Conservation (phyloP, 2,329 filamentous ascomycete genomes). For the Alternaria metachromatica region DNA sequence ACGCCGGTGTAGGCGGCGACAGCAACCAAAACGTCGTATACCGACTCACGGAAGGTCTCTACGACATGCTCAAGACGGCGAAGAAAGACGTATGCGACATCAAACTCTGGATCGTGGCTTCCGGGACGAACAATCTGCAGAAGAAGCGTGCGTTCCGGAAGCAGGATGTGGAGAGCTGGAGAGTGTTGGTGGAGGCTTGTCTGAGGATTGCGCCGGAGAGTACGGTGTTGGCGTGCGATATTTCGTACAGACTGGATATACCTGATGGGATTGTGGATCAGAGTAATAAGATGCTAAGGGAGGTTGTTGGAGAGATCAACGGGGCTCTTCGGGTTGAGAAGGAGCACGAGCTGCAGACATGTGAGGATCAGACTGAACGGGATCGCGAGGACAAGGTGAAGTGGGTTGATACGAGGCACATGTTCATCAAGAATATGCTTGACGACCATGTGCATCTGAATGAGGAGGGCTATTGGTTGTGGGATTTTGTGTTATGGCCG, state of each 20-base stretch:
- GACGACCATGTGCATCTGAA: slow-evolving; percentile 26
- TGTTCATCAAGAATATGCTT: slow-evolving; percentile 12
- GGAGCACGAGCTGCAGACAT: background rate
- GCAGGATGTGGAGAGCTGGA: slow-evolving; percentile 8
- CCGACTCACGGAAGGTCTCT: slow-evolving; percentile 6
- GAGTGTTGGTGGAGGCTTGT: slow-evolving; percentile 9
- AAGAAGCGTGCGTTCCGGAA: slow-evolving; percentile 2
- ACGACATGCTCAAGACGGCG: background rate
- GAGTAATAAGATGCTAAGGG: slow-evolving; percentile 11
- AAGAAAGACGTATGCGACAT: slow-evolving; percentile 2
- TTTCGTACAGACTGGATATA: slow-evolving; percentile 12
- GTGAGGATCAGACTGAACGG: background rate
- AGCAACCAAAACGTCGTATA: slow-evolving; percentile 16
- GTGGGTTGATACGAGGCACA: slow-evolving; percentile 13
- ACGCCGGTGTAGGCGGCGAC: slow-evolving; percentile 23
- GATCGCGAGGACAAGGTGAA: slow-evolving; percentile 1
- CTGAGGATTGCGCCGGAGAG: slow-evolving; percentile 14
- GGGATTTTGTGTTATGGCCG: slow-evolving; percentile 13
- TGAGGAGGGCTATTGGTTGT: slow-evolving; percentile 16
- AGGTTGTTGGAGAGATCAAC: slow-evolving; percentile 13
- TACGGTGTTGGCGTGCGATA: slow-evolving; percentile 12
- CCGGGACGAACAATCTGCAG: slow-evolving; percentile 19
- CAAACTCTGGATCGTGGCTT: slow-evolving; percentile 17
- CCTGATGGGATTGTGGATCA: slow-evolving; percentile 9
- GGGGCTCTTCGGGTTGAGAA: background rate